Base-by-base conservation (phyloP, 768 basidiomycete genomes). In the Amanita rimosa region DNA sequence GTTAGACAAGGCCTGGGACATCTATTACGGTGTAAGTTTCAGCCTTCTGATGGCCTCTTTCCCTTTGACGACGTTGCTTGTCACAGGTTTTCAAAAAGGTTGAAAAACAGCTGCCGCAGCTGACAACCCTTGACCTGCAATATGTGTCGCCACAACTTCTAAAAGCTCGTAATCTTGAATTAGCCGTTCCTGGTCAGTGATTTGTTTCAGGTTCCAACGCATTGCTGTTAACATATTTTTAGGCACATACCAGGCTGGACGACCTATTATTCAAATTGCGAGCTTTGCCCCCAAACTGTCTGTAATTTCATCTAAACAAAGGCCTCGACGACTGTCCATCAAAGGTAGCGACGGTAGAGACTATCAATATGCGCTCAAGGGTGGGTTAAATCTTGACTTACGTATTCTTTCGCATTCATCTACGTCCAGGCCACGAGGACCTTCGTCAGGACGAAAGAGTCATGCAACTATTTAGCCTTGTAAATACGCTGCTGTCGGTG, bases 381-480 rank as follows among this genome's bases (percentile, higher is more conserved):
- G 91, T 86, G 52, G 4, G 54, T 50, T 7, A 9, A 41, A 13
- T 48, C 10, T 13, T 29, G 14, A 13, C 13, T 33, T 47, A 13
- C 14, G 9, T 19, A 37, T 37, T 21, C 7, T 17, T 17, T 17
- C 42, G 13, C 40, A 52, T 43, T 51, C 36, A 24, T n/a, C 45
- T 8, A 24, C 48, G 38, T 40, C 9, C 53, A 94, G 92, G 96
- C 6, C 96, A 99, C 64, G 96, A 99, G 68, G 96, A 99, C 69
- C 73, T 99, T 44, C 92, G 96, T 35, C 96, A 98, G 66, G 96
- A 99, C 61, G 96, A 99, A 59, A 80, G 96, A 53, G 96, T 98
- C 49, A 98, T 98, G 95, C 96, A 99, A 63, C 75, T 98, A 16
- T 98, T 98, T 64, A 87, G 96, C 51, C 81, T 99, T 41, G 87